A percentile compares a stretch with the other conserved stretches of the same genome.
phyloP scores from a whole-genome alignment of 768 basidiomycete species.

The Cystoderma amianthinum region DNA sequence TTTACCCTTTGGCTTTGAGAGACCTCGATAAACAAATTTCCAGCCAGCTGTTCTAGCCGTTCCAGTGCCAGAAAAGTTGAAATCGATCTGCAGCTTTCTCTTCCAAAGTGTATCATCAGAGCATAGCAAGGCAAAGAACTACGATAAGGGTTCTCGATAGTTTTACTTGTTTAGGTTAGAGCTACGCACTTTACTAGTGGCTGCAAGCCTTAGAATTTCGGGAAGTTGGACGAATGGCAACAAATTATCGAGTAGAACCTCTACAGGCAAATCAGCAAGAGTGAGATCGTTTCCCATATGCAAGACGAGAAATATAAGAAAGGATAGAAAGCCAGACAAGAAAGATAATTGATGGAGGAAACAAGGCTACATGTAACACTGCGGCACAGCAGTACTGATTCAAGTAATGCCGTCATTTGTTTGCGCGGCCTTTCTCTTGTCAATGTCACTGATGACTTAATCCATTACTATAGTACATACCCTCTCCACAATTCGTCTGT shows the following conservation, averaged over 20 bases:
- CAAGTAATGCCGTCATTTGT: no score
- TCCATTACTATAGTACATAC: no score
- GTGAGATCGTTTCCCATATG: constrained; percentile 4
- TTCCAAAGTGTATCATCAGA: constrained; percentile 80
- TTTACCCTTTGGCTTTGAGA: constrained; percentile 66
- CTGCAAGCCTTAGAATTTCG: constrained; percentile 52
- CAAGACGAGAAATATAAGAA: no score
- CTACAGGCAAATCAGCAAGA: constrained; percentile 58
- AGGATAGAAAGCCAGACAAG: no score
- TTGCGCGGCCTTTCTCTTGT: no score
- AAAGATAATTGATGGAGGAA: background rate
- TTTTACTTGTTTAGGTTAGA: background rate
- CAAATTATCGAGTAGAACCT: constrained; percentile 73
- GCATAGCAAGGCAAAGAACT: constrained; percentile 53
- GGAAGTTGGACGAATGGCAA: constrained; percentile 45
- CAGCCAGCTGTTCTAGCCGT: constrained; percentile 76
- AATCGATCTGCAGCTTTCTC: constrained; percentile 58
- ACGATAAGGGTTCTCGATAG: constrained; percentile 1
- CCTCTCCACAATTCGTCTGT: no score
- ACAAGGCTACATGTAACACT: background rate
- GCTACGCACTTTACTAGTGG: constrained; percentile 45
- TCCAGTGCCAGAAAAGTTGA: constrained; percentile 66
- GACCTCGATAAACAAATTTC: constrained; percentile 71
- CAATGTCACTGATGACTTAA: no score
- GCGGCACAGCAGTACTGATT: no score